phyloP scores from a whole-genome alignment of 2,329 filamentous ascomycete species.

The Penicillium concentricum region DNA sequence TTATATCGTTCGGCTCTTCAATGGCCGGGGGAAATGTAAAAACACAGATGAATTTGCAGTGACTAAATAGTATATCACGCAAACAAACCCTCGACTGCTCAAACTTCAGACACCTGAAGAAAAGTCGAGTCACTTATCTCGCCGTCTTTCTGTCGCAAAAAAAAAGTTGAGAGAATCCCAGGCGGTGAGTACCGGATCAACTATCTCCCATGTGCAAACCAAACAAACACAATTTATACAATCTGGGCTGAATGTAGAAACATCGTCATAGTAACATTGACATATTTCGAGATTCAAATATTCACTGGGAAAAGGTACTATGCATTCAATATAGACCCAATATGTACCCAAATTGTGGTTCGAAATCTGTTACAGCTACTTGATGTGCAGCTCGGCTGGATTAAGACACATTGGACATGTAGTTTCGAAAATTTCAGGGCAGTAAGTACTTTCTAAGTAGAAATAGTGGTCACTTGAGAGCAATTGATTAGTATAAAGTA shows the following conservation, averaged over 20 bases:
- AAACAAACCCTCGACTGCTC: slow-evolving; percentile 1
- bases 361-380: no score
- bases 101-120: slow-evolving; percentile 9
- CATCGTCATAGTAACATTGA: background rate
- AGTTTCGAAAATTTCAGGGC: background rate
- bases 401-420: background rate
- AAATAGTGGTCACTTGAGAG: no score
- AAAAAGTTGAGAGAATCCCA: slow-evolving; percentile 20
- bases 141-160: slow-evolving; percentile 13
- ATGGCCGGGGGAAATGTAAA: background rate
- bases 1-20: slow-evolving; percentile 5
- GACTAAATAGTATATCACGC: background rate
- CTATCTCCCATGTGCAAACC: slow-evolving; percentile 19
- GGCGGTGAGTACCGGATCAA: slow-evolving; percentile 16
- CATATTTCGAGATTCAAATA: background rate
- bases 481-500: background rate
- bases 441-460: background rate
- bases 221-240: slow-evolving; percentile 21
- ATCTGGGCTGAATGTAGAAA: background rate
- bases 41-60: background rate
- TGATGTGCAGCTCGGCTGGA: background rate
- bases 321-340: no score
- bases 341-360: background rate
- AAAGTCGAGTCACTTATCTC: slow-evolving; percentile 10
- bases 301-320: background rate